These are phyloP conservation scores for Rhizopogon parksii DNA, from an alignment of 1,284 basidiomycete species.

Conservation along the genomic window DNA sequence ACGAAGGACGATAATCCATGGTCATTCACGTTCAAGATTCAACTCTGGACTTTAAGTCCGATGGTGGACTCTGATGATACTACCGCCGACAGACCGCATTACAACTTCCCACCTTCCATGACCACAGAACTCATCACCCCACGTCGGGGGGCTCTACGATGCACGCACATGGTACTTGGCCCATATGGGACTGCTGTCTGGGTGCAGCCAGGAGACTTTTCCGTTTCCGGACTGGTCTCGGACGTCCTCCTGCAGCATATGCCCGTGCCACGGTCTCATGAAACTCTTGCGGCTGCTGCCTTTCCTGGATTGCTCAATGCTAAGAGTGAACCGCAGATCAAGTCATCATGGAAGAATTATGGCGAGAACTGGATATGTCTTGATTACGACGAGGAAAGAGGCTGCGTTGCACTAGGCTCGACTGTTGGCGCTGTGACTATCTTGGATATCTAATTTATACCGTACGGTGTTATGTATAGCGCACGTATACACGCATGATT, in stretches of 20 bases:
- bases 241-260: constrained; percentile 17
- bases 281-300: constrained; percentile 39
- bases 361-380: constrained; percentile 44
- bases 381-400: constrained; percentile 51
- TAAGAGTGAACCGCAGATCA: constrained; percentile 13
- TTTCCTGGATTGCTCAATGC: constrained; percentile 39
- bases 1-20: constrained; percentile 54
- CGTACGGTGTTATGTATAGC: background rate
- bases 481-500: too few relatives aligned
- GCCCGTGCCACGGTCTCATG: constrained; percentile 23
- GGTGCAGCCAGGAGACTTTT: constrained; percentile 46
- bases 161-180: constrained; percentile 45
- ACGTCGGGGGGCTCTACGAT: constrained; percentile 43
- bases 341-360: constrained; percentile 24
- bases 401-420: constrained; percentile 45
- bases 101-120: constrained; percentile 38
- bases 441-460: constrained; percentile 30
- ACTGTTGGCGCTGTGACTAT: constrained; percentile 41
- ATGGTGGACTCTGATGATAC: constrained; percentile 9
- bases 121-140: constrained; percentile 31
- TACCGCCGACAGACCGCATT: constrained; percentile 17
- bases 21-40: constrained; percentile 39
- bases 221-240: constrained; percentile 29
- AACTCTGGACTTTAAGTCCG: constrained; percentile 38
- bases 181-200: constrained; percentile 49